Conservation (phyloP, 495 filamentous ascomycete genomes). For the Neurospora sp. region DNA sequence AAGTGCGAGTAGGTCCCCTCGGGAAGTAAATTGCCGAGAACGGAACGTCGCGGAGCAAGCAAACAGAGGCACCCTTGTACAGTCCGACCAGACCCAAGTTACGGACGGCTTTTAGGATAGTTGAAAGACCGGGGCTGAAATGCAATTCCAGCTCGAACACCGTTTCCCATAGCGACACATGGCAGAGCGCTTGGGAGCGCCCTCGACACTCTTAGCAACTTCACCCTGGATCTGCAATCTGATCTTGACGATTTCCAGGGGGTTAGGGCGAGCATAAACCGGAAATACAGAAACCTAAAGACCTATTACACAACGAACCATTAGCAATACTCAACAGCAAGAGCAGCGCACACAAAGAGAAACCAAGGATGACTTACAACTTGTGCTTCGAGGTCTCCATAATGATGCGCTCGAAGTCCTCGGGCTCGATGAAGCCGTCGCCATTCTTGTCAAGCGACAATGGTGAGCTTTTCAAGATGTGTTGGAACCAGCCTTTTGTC, state of each 20-base stretch:
- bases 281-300: slow-evolving; percentile 40
- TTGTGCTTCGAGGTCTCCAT: slow-evolving; percentile 77
- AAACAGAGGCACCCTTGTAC: slow-evolving; percentile 96
- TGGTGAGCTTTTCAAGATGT: neutral
- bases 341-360: slow-evolving; percentile 89
- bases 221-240: slow-evolving; percentile 96
- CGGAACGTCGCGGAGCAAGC: slow-evolving; percentile 87
- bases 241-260: slow-evolving; percentile 98
- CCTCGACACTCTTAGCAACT: slow-evolving; percentile 78
- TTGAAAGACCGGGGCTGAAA: too few species aligned
- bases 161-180: slow-evolving; percentile 37
- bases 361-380: slow-evolving; percentile 95
- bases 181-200: slow-evolving; percentile 73
- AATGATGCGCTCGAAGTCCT: slow-evolving; percentile 95
- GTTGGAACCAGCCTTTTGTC: neutral
- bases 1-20: slow-evolving; percentile 69
- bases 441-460: slow-evolving; percentile 62
- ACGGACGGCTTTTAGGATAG: slow-evolving; percentile 45
- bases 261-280: slow-evolving; percentile 46
- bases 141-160: too few species aligned
- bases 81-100: slow-evolving; percentile 88
- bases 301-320: slow-evolving; percentile 40
- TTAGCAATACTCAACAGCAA: slow-evolving; percentile 49
- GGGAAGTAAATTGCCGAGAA: slow-evolving; percentile 99
- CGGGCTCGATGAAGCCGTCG: slow-evolving; percentile 95